Evolutionary conservation across 2,329 filamentous ascomycete species (phyloP).

Genomic region (Aureobasidium namibiae): DNA sequence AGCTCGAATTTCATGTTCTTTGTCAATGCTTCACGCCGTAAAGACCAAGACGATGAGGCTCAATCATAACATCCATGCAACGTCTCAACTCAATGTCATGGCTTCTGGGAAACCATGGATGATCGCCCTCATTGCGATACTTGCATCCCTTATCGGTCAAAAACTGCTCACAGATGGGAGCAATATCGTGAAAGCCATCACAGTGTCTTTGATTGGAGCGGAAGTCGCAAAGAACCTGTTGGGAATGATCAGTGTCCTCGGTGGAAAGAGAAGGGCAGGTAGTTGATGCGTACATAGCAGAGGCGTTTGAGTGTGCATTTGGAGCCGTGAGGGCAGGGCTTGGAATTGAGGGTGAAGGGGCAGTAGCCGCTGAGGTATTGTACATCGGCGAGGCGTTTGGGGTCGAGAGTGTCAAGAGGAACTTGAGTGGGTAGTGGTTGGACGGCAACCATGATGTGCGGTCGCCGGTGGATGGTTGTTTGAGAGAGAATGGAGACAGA

Average conservation of each 20-base stretch:
- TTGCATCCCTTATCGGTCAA: constrained; percentile 2
- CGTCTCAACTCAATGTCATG: background rate
- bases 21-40: background rate
- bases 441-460: background rate
- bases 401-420: background rate
- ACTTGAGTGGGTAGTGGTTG: background rate
- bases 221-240: background rate
- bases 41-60: background rate
- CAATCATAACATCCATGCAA: background rate
- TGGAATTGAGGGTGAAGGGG: background rate
- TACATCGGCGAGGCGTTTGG: background rate
- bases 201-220: background rate
- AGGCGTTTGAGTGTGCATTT: background rate
- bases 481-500: accelerated
- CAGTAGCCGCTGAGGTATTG: background rate
- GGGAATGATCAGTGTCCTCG: background rate
- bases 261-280: background rate
- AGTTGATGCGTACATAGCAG: background rate
- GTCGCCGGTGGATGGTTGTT: no score
- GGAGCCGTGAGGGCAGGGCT: background rate
- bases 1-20: background rate
- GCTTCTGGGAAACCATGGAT: background rate
- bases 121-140: background rate
- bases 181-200: background rate
- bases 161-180: background rate